phyloP scores from a whole-genome alignment of 257 asterid species.

The Plantago major region DNA sequence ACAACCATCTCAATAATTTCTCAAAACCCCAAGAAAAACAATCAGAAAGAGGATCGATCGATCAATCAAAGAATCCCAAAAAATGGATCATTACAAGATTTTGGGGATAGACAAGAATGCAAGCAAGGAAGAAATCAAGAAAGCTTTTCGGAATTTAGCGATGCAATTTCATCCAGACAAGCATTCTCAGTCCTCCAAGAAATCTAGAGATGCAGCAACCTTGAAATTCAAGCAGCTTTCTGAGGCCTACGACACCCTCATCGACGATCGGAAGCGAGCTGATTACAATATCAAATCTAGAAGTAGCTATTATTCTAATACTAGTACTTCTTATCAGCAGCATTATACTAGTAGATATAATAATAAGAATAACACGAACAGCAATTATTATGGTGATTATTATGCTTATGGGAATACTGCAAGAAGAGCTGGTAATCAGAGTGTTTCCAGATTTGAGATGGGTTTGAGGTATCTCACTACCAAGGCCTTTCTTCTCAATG shows the following conservation, averaged over 20 bases:
- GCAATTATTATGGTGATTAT: slow-evolving; percentile 9
- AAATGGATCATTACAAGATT: slow-evolving; percentile 69
- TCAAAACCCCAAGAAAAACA: slow-evolving; percentile 8
- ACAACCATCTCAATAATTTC: slow-evolving; percentile 11
- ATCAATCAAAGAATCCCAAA: background rate
- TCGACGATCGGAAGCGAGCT: slow-evolving; percentile 68
- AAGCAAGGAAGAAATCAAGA: slow-evolving; percentile 80
- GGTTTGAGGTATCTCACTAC: slow-evolving; percentile 57
- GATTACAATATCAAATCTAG: slow-evolving; percentile 46
- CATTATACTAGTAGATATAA: slow-evolving; percentile 13
- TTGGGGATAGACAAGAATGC: slow-evolving; percentile 59
- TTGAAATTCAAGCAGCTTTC: slow-evolving; percentile 69
- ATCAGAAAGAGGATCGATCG: background rate
- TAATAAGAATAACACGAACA: slow-evolving; percentile 10
- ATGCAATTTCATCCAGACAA: slow-evolving; percentile 91
- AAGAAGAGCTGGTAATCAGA: slow-evolving; percentile 27
- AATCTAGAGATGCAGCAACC: slow-evolving; percentile 46
- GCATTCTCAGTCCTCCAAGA: slow-evolving; percentile 64
- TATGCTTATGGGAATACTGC: slow-evolving; percentile 38
- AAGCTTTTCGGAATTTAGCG: slow-evolving; percentile 71
- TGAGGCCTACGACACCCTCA: slow-evolving; percentile 76
- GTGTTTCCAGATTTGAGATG: slow-evolving; percentile 45
- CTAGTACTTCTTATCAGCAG: slow-evolving; percentile 22
- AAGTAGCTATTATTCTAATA: background rate
- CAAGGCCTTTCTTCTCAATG: slow-evolving; percentile 58